Conservation (phyloP, 441 rosid species). For the Adansonia gregorii region DNA sequence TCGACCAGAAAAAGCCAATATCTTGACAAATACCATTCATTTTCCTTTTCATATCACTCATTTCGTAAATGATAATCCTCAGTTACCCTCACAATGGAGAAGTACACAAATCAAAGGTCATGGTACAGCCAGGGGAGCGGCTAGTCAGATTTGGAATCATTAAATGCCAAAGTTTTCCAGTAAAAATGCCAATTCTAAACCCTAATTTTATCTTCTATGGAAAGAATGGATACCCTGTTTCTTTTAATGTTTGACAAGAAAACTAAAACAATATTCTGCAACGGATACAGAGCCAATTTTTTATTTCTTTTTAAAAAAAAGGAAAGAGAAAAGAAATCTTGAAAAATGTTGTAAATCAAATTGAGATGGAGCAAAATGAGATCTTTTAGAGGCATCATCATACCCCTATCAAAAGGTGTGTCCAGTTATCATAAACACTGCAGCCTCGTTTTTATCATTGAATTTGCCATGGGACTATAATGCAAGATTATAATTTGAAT, state of each 20-base stretch:
- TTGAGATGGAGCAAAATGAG: neutral
- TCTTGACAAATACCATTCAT: neutral
- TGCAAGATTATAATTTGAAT: neutral
- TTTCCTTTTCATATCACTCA: constrained; percentile 2
- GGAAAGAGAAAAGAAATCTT: neutral
- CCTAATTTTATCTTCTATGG: neutral
- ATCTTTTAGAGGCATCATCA: neutral
- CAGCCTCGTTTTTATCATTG: neutral
- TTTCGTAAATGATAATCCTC: neutral
- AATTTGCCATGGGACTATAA: neutral
- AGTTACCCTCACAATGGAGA: neutral
- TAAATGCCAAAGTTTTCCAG: neutral
- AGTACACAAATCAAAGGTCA: neutral
- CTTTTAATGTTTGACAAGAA: neutral
- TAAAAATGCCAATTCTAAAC: neutral
- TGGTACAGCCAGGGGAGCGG: neutral
- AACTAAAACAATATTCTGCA: neutral
- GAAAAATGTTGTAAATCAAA: neutral
- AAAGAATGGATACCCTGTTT: neutral
- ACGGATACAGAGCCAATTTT: neutral
- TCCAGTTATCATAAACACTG: neutral
- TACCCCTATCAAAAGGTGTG: neutral
- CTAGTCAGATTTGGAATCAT: constrained; percentile 4
- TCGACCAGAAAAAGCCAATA: neutral
- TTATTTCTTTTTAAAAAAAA: neutral